Percentiles rank a stretch among this genome's conserved stretches.
phyloP scores from a whole-genome alignment of 129 eudicot species.

The Flaveria brownii region DNA sequence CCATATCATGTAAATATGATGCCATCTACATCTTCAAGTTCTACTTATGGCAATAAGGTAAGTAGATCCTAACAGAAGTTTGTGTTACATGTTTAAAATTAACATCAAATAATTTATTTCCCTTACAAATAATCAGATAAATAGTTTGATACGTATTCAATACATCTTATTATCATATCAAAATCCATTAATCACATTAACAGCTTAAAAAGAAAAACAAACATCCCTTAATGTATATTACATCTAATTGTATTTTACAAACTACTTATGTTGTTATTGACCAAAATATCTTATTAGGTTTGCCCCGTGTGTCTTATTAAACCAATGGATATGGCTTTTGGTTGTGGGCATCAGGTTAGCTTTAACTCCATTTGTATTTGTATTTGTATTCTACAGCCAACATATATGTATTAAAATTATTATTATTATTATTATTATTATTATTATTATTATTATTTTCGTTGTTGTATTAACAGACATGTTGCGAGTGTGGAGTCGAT shows the following conservation, averaged over 20 bases:
- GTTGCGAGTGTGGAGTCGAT: conserved; percentile 61
- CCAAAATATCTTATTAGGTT: conserved; percentile 29
- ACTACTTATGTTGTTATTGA: too few relatives aligned
- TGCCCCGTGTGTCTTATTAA: conserved; percentile 55
- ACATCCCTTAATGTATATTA: too few relatives aligned
- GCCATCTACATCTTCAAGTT: conserved; percentile 40
- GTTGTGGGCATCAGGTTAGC: conserved; percentile 77
- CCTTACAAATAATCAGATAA: too few relatives aligned
- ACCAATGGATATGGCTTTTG: conserved; percentile 64
- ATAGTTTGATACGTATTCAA: too few relatives aligned
- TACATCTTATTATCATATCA: too few relatives aligned
- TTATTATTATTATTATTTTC: not conserved
- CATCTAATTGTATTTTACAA: too few relatives aligned
- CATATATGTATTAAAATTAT: not conserved
- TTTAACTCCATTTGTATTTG: not conserved
- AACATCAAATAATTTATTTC: too few relatives aligned
- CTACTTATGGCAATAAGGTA: conserved; percentile 49
- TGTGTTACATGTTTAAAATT: too few relatives aligned
- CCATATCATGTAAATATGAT: conserved; percentile 27
- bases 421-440: not conserved
- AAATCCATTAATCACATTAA: too few relatives aligned
- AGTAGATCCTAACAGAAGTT: too few relatives aligned
- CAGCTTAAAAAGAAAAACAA: too few relatives aligned
- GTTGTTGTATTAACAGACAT: conserved; percentile 41
- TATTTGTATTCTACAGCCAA: too few relatives aligned